Conservation (phyloP, 257 asterid species). For the Rehmannia glutinosa region DNA sequence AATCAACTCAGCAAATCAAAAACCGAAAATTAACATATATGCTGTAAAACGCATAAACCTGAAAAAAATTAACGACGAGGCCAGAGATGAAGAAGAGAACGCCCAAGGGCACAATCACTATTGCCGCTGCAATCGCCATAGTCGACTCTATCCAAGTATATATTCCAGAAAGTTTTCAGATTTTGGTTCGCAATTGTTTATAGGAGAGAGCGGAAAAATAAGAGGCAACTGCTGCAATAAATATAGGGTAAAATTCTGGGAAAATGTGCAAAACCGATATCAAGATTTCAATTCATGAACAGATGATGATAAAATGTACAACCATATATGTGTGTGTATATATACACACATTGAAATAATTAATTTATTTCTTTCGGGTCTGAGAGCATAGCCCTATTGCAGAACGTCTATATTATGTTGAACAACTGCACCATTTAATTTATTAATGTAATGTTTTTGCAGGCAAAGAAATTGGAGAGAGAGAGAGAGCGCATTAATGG, state of each 20-base stretch:
- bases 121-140: slow-evolving; percentile 68
- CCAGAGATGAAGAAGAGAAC: slow-evolving; percentile 89
- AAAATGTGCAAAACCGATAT: slow-evolving; percentile 26
- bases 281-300: slow-evolving; percentile 18
- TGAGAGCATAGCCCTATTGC: not conserved
- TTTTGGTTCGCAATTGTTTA: not conserved
- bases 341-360: not conserved
- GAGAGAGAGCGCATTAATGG: slow-evolving; percentile 20
- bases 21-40: not conserved
- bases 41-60: slow-evolving; percentile 33
- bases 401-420: not conserved
- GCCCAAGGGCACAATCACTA: slow-evolving; percentile 73
- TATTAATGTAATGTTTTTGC: slow-evolving; percentile 4
- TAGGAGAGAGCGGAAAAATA: not conserved
- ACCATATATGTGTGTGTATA: not conserved
- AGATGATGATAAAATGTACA: not conserved
- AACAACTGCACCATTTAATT: slow-evolving; percentile 8
- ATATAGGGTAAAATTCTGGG: slow-evolving; percentile 21
- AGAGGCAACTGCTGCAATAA: slow-evolving; percentile 13
- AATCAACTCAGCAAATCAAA: slow-evolving; percentile 1
- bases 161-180: not conserved
- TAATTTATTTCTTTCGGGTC: not conserved
- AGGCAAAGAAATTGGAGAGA: not conserved
- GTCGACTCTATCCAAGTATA: not conserved
- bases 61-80: slow-evolving; percentile 59